Evolutionary conservation across 169 alveolate genomes (phyloP), one percentile per base, ranked within the genome.

Genomic region (Cryptosporidium bovis): DNA sequence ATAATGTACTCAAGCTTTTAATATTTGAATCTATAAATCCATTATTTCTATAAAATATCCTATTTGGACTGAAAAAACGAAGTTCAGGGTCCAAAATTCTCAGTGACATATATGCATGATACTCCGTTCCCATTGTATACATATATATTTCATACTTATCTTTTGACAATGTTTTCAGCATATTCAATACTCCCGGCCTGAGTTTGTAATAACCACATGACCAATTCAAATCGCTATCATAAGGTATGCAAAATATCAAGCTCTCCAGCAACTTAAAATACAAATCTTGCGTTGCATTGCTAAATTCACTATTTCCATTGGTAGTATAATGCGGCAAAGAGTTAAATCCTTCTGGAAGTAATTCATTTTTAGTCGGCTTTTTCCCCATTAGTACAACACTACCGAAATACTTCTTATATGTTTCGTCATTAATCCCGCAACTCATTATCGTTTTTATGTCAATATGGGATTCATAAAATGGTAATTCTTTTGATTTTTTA

Each of bases 151-250:
- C 94, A 64, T 71, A 94, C 18, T 77, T 77, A 46, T 77, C 71
- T 64, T 89, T 82, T 51, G 91, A 64, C 64, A 92, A 64, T 15
- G 67, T 55, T 64, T 82, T 82, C 51, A 94, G 64, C 84, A 94
- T 93, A 56, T 93, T 82, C 64, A 91, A 84, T 0, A 94, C 96
- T 7, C 96, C 96, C n/a, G 96, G 96, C 82, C 96, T 90, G 36
- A 94, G 87, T 71, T 93, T 93, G 44, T 91, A 93, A 60, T 82
- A 93, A 34, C 87, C 87, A 15, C 12, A 18, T 24, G 34, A 58
- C 87, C 87, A 77, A 50, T 29, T 46, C 27, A 51, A 53, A 20
- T 51, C 34, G 18, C 1, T 33, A 24, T 29, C 44, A 36, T 44
- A 77, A 2, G 87, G 87, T 58, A 77, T 77, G 24, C 87, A 77